Evolutionary conservation across 306 rosid genomes (phyloP).

Genomic region (Herpetospermum pedunculosum): DNA sequence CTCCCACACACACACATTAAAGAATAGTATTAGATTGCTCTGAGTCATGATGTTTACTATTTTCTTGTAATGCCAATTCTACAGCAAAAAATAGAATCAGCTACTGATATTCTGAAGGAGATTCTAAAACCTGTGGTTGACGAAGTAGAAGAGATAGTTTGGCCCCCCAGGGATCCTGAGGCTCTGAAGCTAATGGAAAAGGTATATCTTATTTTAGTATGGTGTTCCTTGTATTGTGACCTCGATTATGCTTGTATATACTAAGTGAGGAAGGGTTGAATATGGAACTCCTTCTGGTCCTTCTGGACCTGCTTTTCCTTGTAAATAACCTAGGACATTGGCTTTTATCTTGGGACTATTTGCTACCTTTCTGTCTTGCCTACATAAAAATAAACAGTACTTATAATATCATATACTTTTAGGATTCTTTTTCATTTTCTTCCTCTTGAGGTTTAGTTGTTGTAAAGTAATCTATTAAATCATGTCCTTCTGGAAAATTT

Average conservation of each 20-base stretch:
- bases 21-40: not conserved
- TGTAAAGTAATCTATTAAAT: not conserved
- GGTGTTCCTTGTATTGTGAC: not conserved
- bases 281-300: not conserved
- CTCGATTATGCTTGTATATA: not conserved
- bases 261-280: not conserved
- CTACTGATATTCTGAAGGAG: conserved; percentile 77
- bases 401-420: not conserved
- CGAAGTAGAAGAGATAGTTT: conserved; percentile 60
- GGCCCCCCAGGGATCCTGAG: conserved; percentile 87
- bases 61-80: conserved; percentile 1
- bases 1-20: not conserved
- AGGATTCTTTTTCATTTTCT: not conserved
- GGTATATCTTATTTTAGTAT: conserved; percentile 15
- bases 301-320: not conserved
- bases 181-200: conserved; percentile 59
- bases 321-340: not conserved
- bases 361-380: not conserved
- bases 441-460: not conserved
- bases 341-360: not conserved
- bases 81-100: conserved; percentile 83
- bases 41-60: not conserved
- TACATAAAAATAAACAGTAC: not conserved
- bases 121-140: conserved; percentile 66
- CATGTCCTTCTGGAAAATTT: not conserved